phyloP scores from a whole-genome alignment of 106 monocot species.

The Amphibolis antarctica region DNA sequence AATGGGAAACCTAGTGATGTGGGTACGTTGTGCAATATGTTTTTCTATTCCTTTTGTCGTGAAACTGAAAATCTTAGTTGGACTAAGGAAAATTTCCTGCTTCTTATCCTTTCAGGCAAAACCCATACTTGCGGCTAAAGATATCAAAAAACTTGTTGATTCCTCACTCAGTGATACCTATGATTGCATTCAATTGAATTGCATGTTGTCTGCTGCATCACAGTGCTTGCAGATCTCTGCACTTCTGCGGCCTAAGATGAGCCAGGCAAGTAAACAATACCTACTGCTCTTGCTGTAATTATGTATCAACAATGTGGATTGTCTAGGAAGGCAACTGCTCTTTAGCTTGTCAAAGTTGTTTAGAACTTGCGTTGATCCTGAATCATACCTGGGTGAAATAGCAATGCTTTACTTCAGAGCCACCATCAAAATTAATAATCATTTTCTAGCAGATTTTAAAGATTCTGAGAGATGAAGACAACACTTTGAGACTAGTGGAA shows the following conservation, averaged over 20 bases:
- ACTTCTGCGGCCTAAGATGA: constrained; percentile 44
- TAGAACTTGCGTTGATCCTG: too few species aligned
- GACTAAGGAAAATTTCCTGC: not conserved
- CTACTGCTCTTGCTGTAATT: not conserved
- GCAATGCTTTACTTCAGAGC: not conserved
- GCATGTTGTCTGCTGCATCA: constrained; percentile 16
- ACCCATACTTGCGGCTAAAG: constrained; percentile 43
- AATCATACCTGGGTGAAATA: too few species aligned
- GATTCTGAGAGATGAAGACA: constrained; percentile 31
- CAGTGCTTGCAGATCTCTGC: constrained; percentile 52
- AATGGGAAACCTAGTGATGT: constrained; percentile 49
- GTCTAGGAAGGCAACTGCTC: too few species aligned
- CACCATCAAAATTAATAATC: not conserved
- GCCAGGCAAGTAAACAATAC: constrained; percentile 30
- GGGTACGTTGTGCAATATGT: constrained; percentile 30
- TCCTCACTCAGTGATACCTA: constrained; percentile 37
- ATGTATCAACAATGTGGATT: not conserved
- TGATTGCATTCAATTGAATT: constrained; percentile 26
- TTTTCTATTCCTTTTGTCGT: not conserved
- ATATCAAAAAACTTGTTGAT: constrained; percentile 34
- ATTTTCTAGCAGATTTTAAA: constrained; percentile 27
- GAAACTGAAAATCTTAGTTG: not conserved
- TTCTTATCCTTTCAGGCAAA: constrained; percentile 27
- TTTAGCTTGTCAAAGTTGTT: too few species aligned
- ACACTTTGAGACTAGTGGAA: not conserved